Base-by-base conservation (phyloP, 2,329 filamentous ascomycete genomes). In the Aspergillus sergii region DNA sequence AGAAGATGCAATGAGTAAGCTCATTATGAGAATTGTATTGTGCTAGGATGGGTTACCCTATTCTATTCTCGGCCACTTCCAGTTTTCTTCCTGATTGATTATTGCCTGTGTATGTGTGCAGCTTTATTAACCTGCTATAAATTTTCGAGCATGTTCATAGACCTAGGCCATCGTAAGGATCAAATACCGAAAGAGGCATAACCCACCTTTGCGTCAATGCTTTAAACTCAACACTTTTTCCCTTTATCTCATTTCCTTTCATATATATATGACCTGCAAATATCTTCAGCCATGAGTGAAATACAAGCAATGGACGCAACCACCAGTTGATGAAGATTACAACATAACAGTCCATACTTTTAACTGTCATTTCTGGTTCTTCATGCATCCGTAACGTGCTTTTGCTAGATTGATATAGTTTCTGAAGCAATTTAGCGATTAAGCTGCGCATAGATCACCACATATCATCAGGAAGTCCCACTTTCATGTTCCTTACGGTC, bases 1-100 rank as follows among this genome's bases (percentile, higher is more conserved):
- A 82, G 68, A 81, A 81, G 66, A 81, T 81, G 80, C 76, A 74
- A 68, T 67, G 21, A 64, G 23, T 19, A 58, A 10, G 66, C 69
- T 60, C 32, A 23, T 36, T 16, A 34, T 21, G 23, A 55, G 26
- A 19, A 28, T 51, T 51, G 21, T n/a, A 51, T n/a, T 32, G 48
- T 51, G 28, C 46, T 51, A 32, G 32, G 48, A 30, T 51, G n/a
- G 28, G 30, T 7, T 28, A 32, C 16, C 9, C 48, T 21, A 51
- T 51, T 51, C 14, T 21, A n/a, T 32, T 8, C 8, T 30, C 48
- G 19, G 9, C 21, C 28, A 4, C 21, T 12, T 51, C 6, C 10
- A 30, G 2, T 32, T 11, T 32, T 34, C 30, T 21, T 32, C 10
- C 19, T 21, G 26, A 10, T 21, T 53, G 26, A 19, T 34, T 39